Conservation (phyloP, 2,329 filamentous ascomycete species). For the Aciculosporium take region DNA sequence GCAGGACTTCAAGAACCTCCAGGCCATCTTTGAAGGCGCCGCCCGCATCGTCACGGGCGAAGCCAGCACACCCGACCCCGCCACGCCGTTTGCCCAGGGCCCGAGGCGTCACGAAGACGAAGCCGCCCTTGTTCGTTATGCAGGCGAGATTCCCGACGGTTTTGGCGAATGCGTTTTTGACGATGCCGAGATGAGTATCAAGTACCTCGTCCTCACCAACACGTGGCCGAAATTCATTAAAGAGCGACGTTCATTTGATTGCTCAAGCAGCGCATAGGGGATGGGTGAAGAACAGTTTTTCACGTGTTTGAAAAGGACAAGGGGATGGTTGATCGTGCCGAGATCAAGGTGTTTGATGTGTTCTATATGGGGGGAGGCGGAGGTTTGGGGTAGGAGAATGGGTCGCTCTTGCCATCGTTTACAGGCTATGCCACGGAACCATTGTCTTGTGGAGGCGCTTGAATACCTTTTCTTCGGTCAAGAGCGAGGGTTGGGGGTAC, state of each 20-base stretch:
- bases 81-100: constrained; percentile 27
- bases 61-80: constrained; percentile 24
- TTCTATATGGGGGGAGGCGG: not conserved
- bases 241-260: constrained; percentile 23
- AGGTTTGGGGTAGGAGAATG: no score
- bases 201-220: constrained; percentile 54
- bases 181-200: constrained; percentile 44
- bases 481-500: no score
- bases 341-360: not conserved
- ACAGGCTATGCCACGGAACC: not conserved
- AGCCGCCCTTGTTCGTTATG: constrained; percentile 18
- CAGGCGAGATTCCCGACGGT: constrained; percentile 31
- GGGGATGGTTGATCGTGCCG: no score
- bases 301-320: not conserved
- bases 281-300: not conserved
- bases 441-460: no score
- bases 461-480: no score
- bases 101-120: constrained; percentile 11
- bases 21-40: constrained; percentile 40
- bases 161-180: constrained; percentile 46
- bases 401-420: not conserved
- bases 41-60: constrained; percentile 31
- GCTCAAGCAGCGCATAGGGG: constrained; percentile 6
- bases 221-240: constrained; percentile 51
- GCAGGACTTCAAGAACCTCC: constrained; percentile 37